phyloP scores from a whole-genome alignment of 2,329 filamentous ascomycete genomes.

The Pyrenochaeta sp. region DNA sequence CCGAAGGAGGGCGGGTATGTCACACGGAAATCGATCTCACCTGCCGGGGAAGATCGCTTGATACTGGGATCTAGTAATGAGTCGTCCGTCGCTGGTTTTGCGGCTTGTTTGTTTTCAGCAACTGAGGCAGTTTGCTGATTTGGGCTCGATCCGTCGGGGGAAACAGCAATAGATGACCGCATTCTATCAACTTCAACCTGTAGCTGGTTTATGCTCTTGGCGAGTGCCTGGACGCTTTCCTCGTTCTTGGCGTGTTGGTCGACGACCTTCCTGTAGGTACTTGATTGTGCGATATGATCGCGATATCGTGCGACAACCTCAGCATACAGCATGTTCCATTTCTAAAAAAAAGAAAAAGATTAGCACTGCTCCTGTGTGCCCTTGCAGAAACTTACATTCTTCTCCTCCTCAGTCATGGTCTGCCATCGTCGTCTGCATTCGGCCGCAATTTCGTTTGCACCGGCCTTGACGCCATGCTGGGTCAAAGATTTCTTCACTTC shows the following conservation, averaged over 20 bases:
- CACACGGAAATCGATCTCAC: constrained; percentile 58
- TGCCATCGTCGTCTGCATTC: constrained; percentile 51
- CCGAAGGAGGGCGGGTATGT: constrained; percentile 58
- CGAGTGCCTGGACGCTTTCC: constrained; percentile 49
- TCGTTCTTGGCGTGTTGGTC: constrained; percentile 49
- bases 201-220: constrained; percentile 50
- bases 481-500: constrained; percentile 48
- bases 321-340: constrained; percentile 52
- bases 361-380: constrained; percentile 7
- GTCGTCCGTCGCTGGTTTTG: constrained; percentile 34
- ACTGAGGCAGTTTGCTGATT: constrained; percentile 18
- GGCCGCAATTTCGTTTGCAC: constrained; percentile 51
- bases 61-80: constrained; percentile 44
- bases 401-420: constrained; percentile 48
- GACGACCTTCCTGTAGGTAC: constrained; percentile 44
- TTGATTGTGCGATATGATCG: constrained; percentile 47
- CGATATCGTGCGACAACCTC: constrained; percentile 50
- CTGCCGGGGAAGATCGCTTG: constrained; percentile 48
- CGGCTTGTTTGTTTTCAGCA: constrained; percentile 25
- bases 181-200: constrained; percentile 50
- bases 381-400: constrained; percentile 33
- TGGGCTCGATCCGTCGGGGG: constrained; percentile 26
- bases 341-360: constrained; percentile 38
- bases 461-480: constrained; percentile 46
- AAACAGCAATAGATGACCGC: constrained; percentile 41